phyloP scores from a whole-genome alignment of 1,139 yeast genomes.

The Diutina catenulata region DNA sequence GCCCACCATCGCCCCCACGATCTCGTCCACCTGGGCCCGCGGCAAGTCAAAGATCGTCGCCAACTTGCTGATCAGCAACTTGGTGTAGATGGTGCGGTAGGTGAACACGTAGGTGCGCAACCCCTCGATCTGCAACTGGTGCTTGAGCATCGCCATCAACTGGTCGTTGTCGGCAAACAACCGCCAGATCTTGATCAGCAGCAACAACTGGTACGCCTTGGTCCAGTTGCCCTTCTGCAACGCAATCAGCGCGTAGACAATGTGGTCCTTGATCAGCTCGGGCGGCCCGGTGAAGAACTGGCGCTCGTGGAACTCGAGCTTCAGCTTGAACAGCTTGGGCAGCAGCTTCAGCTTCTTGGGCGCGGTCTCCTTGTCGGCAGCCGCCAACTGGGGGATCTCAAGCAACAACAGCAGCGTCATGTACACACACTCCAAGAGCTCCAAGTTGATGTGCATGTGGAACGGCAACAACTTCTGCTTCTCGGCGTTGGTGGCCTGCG shows the following conservation, averaged over 20 bases:
- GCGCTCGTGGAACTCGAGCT: conserved; percentile 87
- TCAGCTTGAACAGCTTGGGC: conserved; percentile 80
- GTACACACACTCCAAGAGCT: conserved; percentile 88
- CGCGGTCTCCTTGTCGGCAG: conserved; percentile 15
- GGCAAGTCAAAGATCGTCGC: conserved; percentile 56
- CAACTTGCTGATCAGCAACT: conserved; percentile 60
- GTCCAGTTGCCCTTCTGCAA: conserved; percentile 89
- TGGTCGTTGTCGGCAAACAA: conserved; percentile 60
- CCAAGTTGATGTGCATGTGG: conserved; percentile 97
- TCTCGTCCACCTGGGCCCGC: conserved; percentile 42
- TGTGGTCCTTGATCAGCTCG: conserved; percentile 88
- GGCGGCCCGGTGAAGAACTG: conserved; percentile 97
- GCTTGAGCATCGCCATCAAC: conserved; percentile 58
- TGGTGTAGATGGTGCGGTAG: conserved; percentile 65
- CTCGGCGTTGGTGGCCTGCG: conserved; percentile 46
- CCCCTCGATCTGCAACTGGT: conserved; percentile 80
- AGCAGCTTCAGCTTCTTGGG: conserved; percentile 44
- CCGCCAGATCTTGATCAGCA: conserved; percentile 79
- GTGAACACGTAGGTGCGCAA: conserved; percentile 83
- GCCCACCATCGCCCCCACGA: conserved; percentile 66
- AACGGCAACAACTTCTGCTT: conserved; percentile 86
- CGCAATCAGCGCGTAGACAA: conserved; percentile 86
- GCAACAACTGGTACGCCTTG: conserved; percentile 58
- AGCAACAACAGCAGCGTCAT: conserved; percentile 82
- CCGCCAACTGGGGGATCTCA: conserved; percentile 78